These are phyloP conservation scores for Eucalyptus rudis DNA, from an alignment of 345 rosid genomes.

Conservation along the genomic window DNA sequence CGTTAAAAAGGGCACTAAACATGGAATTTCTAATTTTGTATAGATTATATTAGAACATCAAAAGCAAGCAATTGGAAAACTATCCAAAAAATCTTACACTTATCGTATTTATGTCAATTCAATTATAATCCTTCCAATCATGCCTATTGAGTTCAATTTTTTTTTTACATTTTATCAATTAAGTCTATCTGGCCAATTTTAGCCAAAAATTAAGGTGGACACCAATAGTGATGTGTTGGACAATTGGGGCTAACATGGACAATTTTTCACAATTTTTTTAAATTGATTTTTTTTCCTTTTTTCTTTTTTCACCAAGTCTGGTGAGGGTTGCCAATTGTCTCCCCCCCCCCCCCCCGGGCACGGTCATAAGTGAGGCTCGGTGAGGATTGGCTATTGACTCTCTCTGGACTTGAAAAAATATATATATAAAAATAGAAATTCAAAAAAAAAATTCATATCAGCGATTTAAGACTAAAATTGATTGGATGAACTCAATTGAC, in stretches of 20 bases:
- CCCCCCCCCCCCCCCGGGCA: no score
- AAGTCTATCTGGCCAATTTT: fast-evolving
- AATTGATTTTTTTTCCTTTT: no score
- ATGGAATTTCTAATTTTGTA: not conserved
- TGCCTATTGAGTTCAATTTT: no score
- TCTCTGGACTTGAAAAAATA: not conserved
- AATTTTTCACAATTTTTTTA: no score
- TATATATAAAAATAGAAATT: no score
- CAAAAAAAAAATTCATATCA: no score
- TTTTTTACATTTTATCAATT: not conserved
- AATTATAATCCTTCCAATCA: not conserved
- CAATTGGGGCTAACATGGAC: not conserved
- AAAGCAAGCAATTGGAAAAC: fast-evolving
- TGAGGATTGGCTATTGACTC: not conserved
- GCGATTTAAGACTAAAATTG: no score
- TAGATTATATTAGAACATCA: not conserved
- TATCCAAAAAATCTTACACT: no score
- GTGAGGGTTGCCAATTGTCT: no score
- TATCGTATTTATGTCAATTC: not conserved
- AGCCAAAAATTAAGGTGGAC: not conserved
- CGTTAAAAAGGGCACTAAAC: not conserved
- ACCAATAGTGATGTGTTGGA: not conserved
- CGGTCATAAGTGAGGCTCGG: no score
- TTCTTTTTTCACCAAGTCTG: no score
- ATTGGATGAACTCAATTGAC: fast-evolving